phyloP scores from a whole-genome alignment of 331 rosid genomes.

The Quercus phellos region DNA sequence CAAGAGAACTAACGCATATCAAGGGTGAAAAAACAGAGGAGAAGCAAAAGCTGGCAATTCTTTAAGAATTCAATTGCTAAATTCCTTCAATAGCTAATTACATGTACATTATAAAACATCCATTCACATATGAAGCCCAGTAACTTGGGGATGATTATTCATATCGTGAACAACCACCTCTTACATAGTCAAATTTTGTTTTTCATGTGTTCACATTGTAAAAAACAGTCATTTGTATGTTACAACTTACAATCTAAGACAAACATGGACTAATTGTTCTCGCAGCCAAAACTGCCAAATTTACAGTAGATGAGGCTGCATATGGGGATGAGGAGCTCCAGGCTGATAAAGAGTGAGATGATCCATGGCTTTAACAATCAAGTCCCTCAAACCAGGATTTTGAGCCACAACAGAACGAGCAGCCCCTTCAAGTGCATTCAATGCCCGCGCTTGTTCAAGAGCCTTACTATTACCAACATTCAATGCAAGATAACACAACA shows the following conservation, averaged over 20 bases:
- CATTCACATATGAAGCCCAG: conserved; percentile 5
- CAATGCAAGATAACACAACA: conserved; percentile 47
- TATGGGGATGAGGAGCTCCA: conserved; percentile 37
- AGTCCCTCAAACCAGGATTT: conserved; percentile 42
- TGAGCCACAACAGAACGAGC: conserved; percentile 40
- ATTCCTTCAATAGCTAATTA: conserved; percentile 3
- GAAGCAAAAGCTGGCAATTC: conserved; percentile 4
- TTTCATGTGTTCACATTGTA: neutral
- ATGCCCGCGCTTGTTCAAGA: conserved; percentile 45
- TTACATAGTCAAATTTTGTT: neutral
- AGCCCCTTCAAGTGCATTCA: conserved; percentile 34
- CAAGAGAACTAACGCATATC: neutral
- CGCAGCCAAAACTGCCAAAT: conserved; percentile 7
- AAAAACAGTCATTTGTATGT: conserved; percentile 18
- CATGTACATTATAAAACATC: conserved; percentile 3
- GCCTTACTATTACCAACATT: conserved; percentile 42
- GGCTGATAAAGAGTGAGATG: conserved; percentile 51
- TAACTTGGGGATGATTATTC: conserved; percentile 7
- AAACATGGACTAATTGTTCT: conserved; percentile 25
- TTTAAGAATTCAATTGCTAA: neutral
- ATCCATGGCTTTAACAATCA: conserved; percentile 32
- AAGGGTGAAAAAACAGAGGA: neutral
- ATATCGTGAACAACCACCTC: conserved; percentile 3
- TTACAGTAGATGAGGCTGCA: conserved; percentile 37
- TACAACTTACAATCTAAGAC: conserved; percentile 26